Evolutionary conservation across 208 protist species (phyloP).

Genomic region (Acanthamoeba sp.): DNA sequence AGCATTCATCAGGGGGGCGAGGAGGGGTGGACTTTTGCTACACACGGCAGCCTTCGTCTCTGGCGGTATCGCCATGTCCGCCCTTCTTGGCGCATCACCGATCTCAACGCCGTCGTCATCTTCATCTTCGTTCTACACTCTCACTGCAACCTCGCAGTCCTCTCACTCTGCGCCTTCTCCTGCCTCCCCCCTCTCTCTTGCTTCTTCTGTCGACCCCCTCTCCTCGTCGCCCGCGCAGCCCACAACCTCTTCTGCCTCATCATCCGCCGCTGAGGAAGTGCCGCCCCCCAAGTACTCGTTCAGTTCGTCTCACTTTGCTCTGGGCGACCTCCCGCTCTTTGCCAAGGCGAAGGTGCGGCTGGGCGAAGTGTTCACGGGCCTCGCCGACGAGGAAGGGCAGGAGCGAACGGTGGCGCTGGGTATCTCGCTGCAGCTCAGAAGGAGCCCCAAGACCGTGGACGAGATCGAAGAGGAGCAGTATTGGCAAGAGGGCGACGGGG

Average conservation of each 20-base stretch:
- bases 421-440: neutral
- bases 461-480: constrained; percentile 46
- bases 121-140: neutral
- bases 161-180: neutral
- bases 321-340: neutral
- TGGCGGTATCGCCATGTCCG: neutral
- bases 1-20: neutral
- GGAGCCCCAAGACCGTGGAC: constrained; percentile 17
- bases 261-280: neutral
- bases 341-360: neutral
- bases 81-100: neutral
- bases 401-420: neutral
- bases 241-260: neutral
- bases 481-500: constrained; percentile 26
- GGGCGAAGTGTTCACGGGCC: neutral
- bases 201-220: neutral
- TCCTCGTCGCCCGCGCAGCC: neutral
- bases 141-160: neutral
- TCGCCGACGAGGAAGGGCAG: neutral
- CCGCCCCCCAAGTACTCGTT: neutral
- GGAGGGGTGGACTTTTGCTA: neutral
- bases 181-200: neutral
- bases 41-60: neutral
- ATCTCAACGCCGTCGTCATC: neutral
- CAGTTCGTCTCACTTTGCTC: neutral